Percentiles rank a stretch among this genome's conserved stretches.
phyloP scores from a whole-genome alignment of 129 eudicot species.

The Artemisia tridentata region DNA sequence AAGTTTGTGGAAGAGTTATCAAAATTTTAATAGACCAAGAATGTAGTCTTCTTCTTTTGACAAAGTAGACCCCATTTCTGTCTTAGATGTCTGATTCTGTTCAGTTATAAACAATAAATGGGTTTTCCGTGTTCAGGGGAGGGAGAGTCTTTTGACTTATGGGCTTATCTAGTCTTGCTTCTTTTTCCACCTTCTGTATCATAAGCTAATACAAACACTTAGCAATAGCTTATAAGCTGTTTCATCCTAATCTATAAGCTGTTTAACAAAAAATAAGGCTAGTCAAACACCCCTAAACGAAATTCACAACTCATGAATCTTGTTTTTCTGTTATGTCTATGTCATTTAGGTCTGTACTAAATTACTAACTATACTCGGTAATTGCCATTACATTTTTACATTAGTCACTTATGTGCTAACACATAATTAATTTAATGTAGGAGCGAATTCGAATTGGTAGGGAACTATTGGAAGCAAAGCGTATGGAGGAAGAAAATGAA shows the following conservation, averaged over 20 bases:
- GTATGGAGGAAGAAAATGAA: slow-evolving; percentile 88
- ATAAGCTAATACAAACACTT: no score
- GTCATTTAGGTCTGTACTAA: background rate
- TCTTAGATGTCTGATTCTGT: background rate
- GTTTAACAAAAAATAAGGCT: no score
- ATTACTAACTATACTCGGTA: background rate
- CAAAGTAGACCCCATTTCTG: background rate
- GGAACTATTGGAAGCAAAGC: slow-evolving; percentile 94
- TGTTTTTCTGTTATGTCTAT: background rate
- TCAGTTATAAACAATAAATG: no score
- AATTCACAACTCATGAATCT: background rate
- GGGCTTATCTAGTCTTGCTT: no score
- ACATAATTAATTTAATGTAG: slow-evolving; percentile 30
- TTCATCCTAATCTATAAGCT: no score
- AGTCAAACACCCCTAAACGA: no score
- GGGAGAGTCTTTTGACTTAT: no score
- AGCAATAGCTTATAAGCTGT: no score
- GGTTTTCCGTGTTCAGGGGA: no score
- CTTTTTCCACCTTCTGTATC: no score
- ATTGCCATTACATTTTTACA: no score
- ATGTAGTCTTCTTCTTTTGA: background rate
- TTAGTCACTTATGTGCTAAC: background rate
- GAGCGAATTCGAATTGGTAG: slow-evolving; percentile 83
- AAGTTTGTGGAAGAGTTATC: background rate
- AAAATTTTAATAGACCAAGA: background rate